Evolutionary conservation across 169 alveolate genomes (phyloP).

Genomic region (Babesia ovis): DNA sequence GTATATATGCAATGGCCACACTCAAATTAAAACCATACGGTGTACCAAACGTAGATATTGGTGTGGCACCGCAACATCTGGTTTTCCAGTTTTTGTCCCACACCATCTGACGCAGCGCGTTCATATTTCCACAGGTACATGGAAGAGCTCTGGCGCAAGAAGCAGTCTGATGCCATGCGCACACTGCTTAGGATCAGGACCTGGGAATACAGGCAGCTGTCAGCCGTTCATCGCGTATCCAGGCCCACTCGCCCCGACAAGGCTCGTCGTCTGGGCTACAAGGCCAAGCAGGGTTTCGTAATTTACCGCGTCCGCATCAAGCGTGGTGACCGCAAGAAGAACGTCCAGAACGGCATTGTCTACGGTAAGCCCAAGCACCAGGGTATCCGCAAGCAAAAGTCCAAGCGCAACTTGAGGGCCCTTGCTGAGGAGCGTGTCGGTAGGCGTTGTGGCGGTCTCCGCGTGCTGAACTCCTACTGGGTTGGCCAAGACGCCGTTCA

Average conservation of each 20-base stretch:
- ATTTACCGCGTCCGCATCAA: conserved; percentile 98
- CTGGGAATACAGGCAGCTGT: conserved; percentile 99
- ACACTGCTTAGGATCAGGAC: conserved; percentile 97
- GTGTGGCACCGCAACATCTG: too few relatives aligned
- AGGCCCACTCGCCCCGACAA: conserved; percentile 96
- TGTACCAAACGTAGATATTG: too few relatives aligned
- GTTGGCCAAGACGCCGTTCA: conserved; percentile 98
- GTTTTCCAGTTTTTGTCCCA: too few relatives aligned
- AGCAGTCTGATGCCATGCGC: conserved; percentile 98
- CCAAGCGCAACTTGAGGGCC: conserved; percentile 93
- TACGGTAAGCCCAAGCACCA: conserved; percentile 99
- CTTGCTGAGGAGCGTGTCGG: conserved; percentile 99
- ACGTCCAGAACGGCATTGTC: conserved; percentile 97
- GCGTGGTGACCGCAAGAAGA: conserved; percentile 99
- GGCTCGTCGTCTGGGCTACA: conserved; percentile 97
- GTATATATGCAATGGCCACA: too few relatives aligned
- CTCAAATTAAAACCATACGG: too few relatives aligned
- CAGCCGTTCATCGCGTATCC: conserved; percentile 96
- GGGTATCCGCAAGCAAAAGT: conserved; percentile 95
- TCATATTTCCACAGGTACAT: conserved; percentile 81
- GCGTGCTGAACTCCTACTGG: conserved; percentile 99
- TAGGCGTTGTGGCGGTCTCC: conserved; percentile 91
- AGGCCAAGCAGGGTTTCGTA: conserved; percentile 99
- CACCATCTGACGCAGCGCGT: not conserved
- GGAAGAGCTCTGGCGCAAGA: conserved; percentile 98